A percentile compares a stretch with the other conserved stretches of the same genome.
phyloP scores from a whole-genome alignment of 768 basidiomycete species.

The Boletus eberwhitei region DNA sequence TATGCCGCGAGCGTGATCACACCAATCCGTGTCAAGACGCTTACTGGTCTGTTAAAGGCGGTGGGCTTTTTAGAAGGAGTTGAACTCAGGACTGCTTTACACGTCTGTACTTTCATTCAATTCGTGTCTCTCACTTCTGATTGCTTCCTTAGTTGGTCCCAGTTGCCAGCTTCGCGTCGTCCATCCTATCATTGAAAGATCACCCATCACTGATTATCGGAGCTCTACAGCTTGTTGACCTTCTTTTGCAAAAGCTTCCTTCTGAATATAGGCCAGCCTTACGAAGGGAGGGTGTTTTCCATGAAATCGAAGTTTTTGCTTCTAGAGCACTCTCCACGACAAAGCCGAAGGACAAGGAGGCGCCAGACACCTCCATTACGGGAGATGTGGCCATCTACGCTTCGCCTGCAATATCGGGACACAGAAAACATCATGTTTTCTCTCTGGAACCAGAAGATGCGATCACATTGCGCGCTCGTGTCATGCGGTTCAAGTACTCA shows the following conservation, averaged over 20 bases:
- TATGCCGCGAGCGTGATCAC: slow-evolving; percentile 96
- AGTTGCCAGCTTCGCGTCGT: slow-evolving; percentile 91
- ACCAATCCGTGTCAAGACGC: slow-evolving; percentile 82
- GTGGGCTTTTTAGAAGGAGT: slow-evolving; percentile 83
- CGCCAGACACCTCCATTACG: slow-evolving; percentile 32
- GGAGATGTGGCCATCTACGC: slow-evolving; percentile 39
- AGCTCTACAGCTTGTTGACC: slow-evolving; percentile 90
- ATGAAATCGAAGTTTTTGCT: slow-evolving; percentile 84
- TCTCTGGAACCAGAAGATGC: slow-evolving; percentile 84
- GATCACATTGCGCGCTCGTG: slow-evolving; percentile 86
- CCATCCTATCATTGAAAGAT: slow-evolving; percentile 90
- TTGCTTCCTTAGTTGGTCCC: slow-evolving; percentile 70
- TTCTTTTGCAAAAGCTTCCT: slow-evolving; percentile 82
- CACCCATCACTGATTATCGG: slow-evolving; percentile 82
- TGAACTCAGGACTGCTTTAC: slow-evolving; percentile 71
- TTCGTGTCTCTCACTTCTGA: slow-evolving; percentile 1
- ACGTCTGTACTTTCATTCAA: slow-evolving; percentile 47
- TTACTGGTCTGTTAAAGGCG: slow-evolving; percentile 86
- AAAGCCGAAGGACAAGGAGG: slow-evolving; percentile 47
- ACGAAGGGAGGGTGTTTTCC: slow-evolving; percentile 92
- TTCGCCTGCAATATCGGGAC: slow-evolving; percentile 51
- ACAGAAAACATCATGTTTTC: slow-evolving; percentile 66
- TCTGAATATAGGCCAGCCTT: slow-evolving; percentile 84
- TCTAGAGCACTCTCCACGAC: slow-evolving; percentile 54
- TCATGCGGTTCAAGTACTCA: slow-evolving; percentile 82